phyloP scores from a whole-genome alignment of 1,284 basidiomycete species.

The Xerocomus alliaceus region DNA sequence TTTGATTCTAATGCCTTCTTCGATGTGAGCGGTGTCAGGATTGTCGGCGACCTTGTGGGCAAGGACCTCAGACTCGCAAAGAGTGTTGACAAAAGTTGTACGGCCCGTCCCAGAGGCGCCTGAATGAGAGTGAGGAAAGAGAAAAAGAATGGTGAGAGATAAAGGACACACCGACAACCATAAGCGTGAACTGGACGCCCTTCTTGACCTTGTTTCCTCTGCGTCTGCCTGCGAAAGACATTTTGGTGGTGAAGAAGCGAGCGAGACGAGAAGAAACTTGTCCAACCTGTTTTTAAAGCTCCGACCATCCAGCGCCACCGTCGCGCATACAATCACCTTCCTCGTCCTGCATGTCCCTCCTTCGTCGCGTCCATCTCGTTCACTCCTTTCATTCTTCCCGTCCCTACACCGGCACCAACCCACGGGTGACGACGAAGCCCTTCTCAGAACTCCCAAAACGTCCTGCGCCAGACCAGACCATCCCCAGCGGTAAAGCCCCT shows the following conservation, averaged over 20 bases:
- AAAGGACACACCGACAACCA: slow-evolving; percentile 83
- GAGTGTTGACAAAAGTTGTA: slow-evolving; percentile 97
- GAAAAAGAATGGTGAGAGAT: background rate
- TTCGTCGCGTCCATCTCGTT: slow-evolving; percentile 25
- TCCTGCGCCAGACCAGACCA: slow-evolving; percentile 24
- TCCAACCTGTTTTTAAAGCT: slow-evolving; percentile 50
- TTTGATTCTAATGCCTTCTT: slow-evolving; percentile 96
- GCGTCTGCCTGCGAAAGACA: slow-evolving; percentile 86
- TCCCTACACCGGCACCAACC: slow-evolving; percentile 7
- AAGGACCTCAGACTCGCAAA: slow-evolving; percentile 92
- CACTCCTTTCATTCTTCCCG: slow-evolving; percentile 20
- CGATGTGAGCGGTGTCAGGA: slow-evolving; percentile 90
- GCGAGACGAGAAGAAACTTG: slow-evolving; percentile 37
- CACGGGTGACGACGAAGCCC: slow-evolving; percentile 55
- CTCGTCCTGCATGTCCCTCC: slow-evolving; percentile 23
- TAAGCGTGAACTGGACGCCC: slow-evolving; percentile 94
- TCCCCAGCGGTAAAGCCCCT: background rate
- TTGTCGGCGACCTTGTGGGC: slow-evolving; percentile 86
- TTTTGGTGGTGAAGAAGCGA: slow-evolving; percentile 48
- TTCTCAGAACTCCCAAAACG: slow-evolving; percentile 62
- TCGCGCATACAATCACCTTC: slow-evolving; percentile 35
- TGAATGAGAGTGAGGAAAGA: slow-evolving; percentile 41
- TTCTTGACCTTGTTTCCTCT: slow-evolving; percentile 96
- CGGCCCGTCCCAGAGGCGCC: slow-evolving; percentile 96
- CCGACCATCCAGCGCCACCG: slow-evolving; percentile 42